These are phyloP conservation scores for Phycomyces blakesleeanus DNA, from an alignment of 192 early-diverging fungal species.

Conservation along the genomic window DNA sequence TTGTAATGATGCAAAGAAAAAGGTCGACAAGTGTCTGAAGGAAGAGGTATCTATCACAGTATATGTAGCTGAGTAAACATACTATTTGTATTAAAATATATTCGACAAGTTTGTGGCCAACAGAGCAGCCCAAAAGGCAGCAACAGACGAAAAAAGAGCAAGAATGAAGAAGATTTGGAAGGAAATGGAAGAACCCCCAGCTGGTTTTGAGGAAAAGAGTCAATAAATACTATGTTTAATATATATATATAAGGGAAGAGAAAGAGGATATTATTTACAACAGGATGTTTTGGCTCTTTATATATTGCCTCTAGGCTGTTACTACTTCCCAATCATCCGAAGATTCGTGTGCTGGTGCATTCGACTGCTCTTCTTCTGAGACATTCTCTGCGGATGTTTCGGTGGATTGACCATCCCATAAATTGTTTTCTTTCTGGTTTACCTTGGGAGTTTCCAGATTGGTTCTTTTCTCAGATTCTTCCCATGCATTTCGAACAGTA, in stretches of 20 bases:
- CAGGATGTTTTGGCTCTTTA: not conserved
- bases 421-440: too few relatives aligned
- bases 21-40: slow-evolving; percentile 50
- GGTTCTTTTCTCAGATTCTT: not conserved
- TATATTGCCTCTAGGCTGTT: not conserved
- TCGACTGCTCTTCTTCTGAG: not conserved
- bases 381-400: too few relatives aligned
- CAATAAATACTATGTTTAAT: slow-evolving; percentile 4
- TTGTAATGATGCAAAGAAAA: slow-evolving; percentile 47
- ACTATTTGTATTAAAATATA: too few relatives aligned
- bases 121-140: slow-evolving; percentile 44
- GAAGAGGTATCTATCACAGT: too few relatives aligned
- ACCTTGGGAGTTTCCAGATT: too few relatives aligned
- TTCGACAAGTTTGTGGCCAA: slow-evolving; percentile 48
- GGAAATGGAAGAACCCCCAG: slow-evolving; percentile 46
- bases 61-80: too few relatives aligned
- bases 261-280: too few relatives aligned
- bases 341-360: not conserved
- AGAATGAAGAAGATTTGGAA: slow-evolving; percentile 48
- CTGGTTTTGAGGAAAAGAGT: slow-evolving; percentile 18
- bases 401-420: too few relatives aligned
- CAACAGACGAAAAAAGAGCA: slow-evolving; percentile 40
- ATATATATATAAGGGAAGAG: not conserved
- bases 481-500: not conserved
- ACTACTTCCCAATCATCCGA: slow-evolving; percentile 1